Conservation (phyloP, 1,284 basidiomycete genomes). For the Pterula multifida region DNA sequence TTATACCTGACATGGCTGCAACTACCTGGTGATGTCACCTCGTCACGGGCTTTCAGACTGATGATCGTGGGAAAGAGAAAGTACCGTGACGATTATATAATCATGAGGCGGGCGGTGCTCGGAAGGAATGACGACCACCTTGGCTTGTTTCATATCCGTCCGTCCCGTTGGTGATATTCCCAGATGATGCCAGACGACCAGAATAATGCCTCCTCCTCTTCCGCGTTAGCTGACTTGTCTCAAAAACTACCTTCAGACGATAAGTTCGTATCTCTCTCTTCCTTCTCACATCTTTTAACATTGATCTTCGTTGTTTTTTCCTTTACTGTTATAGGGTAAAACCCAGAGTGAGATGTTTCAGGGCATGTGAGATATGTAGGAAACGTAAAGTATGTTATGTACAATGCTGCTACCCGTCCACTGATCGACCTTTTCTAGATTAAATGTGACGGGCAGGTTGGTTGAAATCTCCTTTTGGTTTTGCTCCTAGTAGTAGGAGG, state of each 20-base stretch:
- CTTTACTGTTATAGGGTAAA: neutral
- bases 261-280: neutral
- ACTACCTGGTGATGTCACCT: too few relatives aligned
- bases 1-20: too few relatives aligned
- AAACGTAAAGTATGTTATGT: conserved; percentile 8
- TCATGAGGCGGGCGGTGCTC: neutral
- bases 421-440: conserved; percentile 5
- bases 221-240: too few relatives aligned
- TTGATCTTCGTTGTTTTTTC: neutral
- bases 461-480: neutral
- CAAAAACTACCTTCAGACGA: neutral
- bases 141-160: neutral
- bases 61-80: too few relatives aligned
- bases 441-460: conserved; percentile 13
- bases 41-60: too few relatives aligned
- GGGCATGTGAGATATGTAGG: conserved; percentile 11
- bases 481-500: too few relatives aligned
- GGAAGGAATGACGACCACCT: neutral
- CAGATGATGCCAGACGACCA: neutral
- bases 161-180: neutral
- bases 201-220: neutral
- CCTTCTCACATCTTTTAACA: neutral
- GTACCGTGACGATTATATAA: too few relatives aligned
- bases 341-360: conserved; percentile 9
- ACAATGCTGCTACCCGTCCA: neutral